Evolutionary conservation across 352 stramenopile species (phyloP).

Genomic region (Pythium scleroteichum): DNA sequence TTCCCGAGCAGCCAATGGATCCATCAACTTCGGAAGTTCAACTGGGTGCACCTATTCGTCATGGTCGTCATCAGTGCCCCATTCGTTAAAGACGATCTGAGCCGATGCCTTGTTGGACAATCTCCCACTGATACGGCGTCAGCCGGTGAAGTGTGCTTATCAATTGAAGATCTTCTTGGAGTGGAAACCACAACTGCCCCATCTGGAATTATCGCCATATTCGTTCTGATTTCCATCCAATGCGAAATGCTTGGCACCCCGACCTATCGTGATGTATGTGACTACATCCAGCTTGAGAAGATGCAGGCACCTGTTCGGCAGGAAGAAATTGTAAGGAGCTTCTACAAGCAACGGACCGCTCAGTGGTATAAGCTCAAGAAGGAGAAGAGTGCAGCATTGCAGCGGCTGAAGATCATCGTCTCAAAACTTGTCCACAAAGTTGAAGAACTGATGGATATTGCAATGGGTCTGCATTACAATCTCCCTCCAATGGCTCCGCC

Average conservation of each 20-base stretch:
- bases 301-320: constrained; percentile 47
- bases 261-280: constrained; percentile 60
- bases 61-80: constrained; percentile 73
- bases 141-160: constrained; percentile 51
- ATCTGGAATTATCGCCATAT: constrained; percentile 74
- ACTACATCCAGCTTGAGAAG: constrained; percentile 52
- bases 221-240: constrained; percentile 84
- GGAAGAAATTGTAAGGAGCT: constrained; percentile 63
- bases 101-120: constrained; percentile 46
- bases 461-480: constrained; percentile 81
- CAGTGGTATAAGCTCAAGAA: constrained; percentile 83
- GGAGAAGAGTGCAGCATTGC: constrained; percentile 80
- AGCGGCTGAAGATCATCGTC: constrained; percentile 86
- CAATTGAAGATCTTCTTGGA: constrained; percentile 66
- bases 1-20: constrained; percentile 63
- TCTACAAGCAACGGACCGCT: constrained; percentile 64
- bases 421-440: constrained; percentile 88
- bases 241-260: constrained; percentile 68
- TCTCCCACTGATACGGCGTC: constrained; percentile 14
- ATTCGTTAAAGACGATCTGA: constrained; percentile 54
- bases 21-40: constrained; percentile 74
- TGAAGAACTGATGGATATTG: constrained; percentile 89
- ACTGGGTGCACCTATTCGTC: constrained; percentile 81
- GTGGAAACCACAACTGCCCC: constrained; percentile 54
- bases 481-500: constrained; percentile 76